Base-by-base conservation (phyloP, 176 grass and related monocot genomes). In the Ananas comosus region DNA sequence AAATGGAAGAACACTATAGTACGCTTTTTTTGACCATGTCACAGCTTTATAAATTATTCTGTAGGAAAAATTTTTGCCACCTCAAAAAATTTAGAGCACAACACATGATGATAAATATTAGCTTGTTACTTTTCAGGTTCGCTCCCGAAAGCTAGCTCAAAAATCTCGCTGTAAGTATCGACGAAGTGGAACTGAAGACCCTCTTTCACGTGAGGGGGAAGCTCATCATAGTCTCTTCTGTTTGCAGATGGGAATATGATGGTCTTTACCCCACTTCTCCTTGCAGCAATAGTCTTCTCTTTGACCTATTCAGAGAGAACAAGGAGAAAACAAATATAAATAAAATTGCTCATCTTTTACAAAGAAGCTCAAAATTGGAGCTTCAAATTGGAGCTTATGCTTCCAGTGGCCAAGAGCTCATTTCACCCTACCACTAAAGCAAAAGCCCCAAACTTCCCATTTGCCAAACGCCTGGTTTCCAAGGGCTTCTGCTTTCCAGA, bases 231-330 rank as follows among this genome's bases (percentile, higher is more conserved):
- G 69, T 99, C 89, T 66, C 89, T 89, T 81, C 77, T 90, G 79
- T 99, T 99, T 2, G 87, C 94, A 53, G 90, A 56, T 50, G 94
- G 86, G 72, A 91, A 99, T 83, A 99, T 88, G 67, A 99, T 83
- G 0, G 77, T 93, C 77, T 93, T 99, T 12, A 99, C 77, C 3
- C 49, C 75, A 27, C 89, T 99, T 76, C 94, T 83, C 71, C 89
- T 83, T 8, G 89, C 87, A 64, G 94, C 94, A 82, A 99, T 99
- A 2, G 89, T 82, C 67, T 99, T 99, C 89, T 99, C 94, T 77
- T 99, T 99, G n/a, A 99, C 94, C 94, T 99, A 74, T 82, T 83
- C 27, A 7, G 33, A 42, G 33, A 42, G 33, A 42, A 42, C 21
- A 89, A n/a, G 17, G 48, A 23, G 12, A 56, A 56, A 42, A 42